Percentiles rank a stretch among this genome's conserved stretches.
phyloP scores from a whole-genome alignment of 805 yeast genomes.

The Candida krabiensis region DNA sequence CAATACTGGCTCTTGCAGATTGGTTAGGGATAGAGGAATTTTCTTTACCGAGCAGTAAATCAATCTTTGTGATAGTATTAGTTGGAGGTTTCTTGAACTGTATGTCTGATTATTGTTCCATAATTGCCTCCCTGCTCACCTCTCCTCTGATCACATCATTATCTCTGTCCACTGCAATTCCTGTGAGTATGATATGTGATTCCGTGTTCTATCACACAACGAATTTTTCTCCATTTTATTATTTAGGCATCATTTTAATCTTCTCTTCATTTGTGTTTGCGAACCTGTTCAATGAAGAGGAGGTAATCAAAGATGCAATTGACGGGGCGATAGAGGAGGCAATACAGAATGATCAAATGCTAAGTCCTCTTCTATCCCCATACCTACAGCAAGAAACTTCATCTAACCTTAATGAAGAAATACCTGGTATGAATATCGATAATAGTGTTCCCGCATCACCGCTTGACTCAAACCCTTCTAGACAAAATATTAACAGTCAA shows the following conservation, averaged over 20 bases:
- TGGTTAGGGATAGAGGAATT: conserved; percentile 41
- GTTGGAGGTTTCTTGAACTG: conserved; percentile 46
- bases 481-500: conserved; percentile 14
- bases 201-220: conserved; percentile 35
- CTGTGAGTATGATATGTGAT: conserved; percentile 51
- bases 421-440: conserved; percentile 28
- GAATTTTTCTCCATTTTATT: conserved; percentile 36
- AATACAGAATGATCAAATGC: conserved; percentile 42
- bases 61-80: conserved; percentile 34
- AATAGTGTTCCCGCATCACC: conserved; percentile 6
- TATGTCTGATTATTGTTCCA: conserved; percentile 49
- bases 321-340: conserved; percentile 51
- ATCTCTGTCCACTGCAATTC: conserved; percentile 52
- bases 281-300: conserved; percentile 46
- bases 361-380: conserved; percentile 50
- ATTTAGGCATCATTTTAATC: conserved; percentile 48
- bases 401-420: conserved; percentile 16
- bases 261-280: conserved; percentile 47
- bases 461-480: neutral
- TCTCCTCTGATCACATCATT: conserved; percentile 54
- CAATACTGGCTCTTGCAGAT: conserved; percentile 38
- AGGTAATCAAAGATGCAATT: conserved; percentile 44
- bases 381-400: conserved; percentile 13
- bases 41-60: conserved; percentile 40
- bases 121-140: conserved; percentile 52